A percentile compares a stretch with the other conserved stretches of the same genome.
phyloP scores from a whole-genome alignment of 164 flowering plant genomes.

The Aristolochia californica region DNA sequence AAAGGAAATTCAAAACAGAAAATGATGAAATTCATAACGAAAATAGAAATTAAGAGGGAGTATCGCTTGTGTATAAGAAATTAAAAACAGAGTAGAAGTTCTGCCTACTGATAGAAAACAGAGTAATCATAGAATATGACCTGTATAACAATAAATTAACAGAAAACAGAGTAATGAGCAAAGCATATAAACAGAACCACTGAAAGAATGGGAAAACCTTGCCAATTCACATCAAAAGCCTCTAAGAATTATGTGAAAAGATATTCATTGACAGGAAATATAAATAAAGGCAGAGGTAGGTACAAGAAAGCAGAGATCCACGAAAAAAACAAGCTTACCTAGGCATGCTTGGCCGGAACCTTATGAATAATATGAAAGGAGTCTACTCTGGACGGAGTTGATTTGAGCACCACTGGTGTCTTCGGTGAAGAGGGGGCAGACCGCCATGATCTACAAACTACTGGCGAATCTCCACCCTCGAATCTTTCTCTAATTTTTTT shows the following conservation, averaged over 20 bases:
- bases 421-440: conserved; percentile 10
- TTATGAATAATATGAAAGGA: conserved; percentile 52
- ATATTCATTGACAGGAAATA: neutral
- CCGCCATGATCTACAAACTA: conserved; percentile 19
- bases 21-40: neutral
- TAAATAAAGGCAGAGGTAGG: neutral
- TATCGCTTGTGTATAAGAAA: neutral
- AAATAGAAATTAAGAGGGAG: neutral
- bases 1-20: no score
- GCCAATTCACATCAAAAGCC: neutral
- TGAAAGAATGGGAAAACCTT: neutral
- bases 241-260: neutral
- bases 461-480: conserved; percentile 31
- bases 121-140: neutral
- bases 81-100: neutral
- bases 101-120: neutral
- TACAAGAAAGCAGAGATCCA: neutral
- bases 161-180: neutral
- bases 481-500: conserved; percentile 1
- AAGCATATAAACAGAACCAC: neutral
- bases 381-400: conserved; percentile 17
- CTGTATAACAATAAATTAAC: neutral
- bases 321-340: conserved; percentile 26
- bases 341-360: conserved; percentile 85
- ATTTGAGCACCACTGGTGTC: conserved; percentile 26